Percentiles rank a stretch among this genome's conserved stretches.
Conservation (phyloP, 2,329 filamentous ascomycete genomes). For the Colletotrichum sp. region DNA sequence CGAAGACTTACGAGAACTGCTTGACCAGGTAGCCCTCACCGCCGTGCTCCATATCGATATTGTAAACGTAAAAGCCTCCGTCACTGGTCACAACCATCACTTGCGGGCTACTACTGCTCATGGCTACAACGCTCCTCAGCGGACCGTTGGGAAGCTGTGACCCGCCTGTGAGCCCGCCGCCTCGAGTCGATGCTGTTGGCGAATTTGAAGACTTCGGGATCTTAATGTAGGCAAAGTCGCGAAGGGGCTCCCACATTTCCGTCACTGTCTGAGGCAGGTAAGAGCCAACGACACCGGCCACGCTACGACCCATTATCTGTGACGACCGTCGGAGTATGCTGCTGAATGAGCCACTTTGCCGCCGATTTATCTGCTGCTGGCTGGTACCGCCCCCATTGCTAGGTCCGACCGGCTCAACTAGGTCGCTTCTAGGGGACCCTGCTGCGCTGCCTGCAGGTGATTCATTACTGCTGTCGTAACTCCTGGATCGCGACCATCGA, state of each 20-base stretch:
- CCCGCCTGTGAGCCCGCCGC: background rate
- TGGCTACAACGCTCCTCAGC: constrained; percentile 90
- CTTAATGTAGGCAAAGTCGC: constrained; percentile 97
- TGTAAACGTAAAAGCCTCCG: constrained; percentile 93
- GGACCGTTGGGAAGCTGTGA: constrained; percentile 46
- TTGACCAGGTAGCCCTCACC: constrained; percentile 92
- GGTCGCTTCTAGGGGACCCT: constrained; percentile 53
- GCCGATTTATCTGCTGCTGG: constrained; percentile 39
- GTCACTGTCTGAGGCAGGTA: constrained; percentile 94
- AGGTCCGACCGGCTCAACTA: constrained; percentile 39
- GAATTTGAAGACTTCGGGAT: constrained; percentile 67
- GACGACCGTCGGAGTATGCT: constrained; percentile 94
- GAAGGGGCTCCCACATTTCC: constrained; percentile 95
- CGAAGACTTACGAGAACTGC: constrained; percentile 81
- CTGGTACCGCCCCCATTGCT: constrained; percentile 29
- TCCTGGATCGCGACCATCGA: constrained; percentile 58
- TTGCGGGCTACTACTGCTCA: constrained; percentile 92
- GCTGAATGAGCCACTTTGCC: constrained; percentile 79
- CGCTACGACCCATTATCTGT: constrained; percentile 87
- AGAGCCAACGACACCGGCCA: constrained; percentile 87
- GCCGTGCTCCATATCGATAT: constrained; percentile 91
- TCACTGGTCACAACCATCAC: constrained; percentile 99
- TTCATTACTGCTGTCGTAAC: constrained; percentile 60
- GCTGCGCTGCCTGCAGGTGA: constrained; percentile 48
- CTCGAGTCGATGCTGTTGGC: constrained; percentile 28